A percentile compares a stretch with the other conserved stretches of the same genome.
These are phyloP conservation scores for Mycena chlorophos DNA, from an alignment of 768 basidiomycete genomes.

Conservation along the genomic window DNA sequence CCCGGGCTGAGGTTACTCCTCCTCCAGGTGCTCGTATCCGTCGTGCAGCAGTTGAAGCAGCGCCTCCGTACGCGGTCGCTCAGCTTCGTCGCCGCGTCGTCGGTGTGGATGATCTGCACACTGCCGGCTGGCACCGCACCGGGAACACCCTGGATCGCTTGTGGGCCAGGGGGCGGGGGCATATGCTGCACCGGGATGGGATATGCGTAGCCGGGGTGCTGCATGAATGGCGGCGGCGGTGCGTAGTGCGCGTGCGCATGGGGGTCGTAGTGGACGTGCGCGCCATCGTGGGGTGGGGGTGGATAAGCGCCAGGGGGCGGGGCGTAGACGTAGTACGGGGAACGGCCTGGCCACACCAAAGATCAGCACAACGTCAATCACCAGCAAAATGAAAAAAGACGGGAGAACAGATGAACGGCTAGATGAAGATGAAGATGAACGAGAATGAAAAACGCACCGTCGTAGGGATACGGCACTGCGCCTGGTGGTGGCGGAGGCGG, in stretches of 20 bases:
- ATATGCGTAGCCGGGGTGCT: background rate
- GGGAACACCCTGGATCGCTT: slow-evolving; percentile 19
- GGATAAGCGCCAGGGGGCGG: slow-evolving; percentile 17
- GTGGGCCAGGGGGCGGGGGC: slow-evolving; percentile 11
- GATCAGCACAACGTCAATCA: no score
- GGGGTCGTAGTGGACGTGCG: slow-evolving; percentile 24
- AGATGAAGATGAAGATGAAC: no score
- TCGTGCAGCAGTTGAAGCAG: slow-evolving; percentile 84
- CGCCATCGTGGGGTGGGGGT: slow-evolving; percentile 17
- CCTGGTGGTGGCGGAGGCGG: slow-evolving; percentile 55
- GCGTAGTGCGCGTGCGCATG: slow-evolving; percentile 29
- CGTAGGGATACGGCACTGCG: slow-evolving; percentile 26
- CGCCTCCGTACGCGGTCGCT: slow-evolving; percentile 72
- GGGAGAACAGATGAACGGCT: no score
- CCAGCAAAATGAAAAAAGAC: no score
- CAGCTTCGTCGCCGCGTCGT: slow-evolving; percentile 79
- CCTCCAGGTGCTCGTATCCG: slow-evolving; percentile 81
- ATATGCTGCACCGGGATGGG: background rate
- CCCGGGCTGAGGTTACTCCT: slow-evolving; percentile 76
- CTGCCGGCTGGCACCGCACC: slow-evolving; percentile 7
- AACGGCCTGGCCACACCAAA: no score
- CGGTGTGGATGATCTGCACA: slow-evolving; percentile 50
- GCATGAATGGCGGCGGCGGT: slow-evolving; percentile 8
- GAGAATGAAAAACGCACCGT: slow-evolving; percentile 30
- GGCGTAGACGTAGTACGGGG: slow-evolving; percentile 35